Conservation (phyloP, 208 protist species). For the Trypanosoma scelopori region DNA sequence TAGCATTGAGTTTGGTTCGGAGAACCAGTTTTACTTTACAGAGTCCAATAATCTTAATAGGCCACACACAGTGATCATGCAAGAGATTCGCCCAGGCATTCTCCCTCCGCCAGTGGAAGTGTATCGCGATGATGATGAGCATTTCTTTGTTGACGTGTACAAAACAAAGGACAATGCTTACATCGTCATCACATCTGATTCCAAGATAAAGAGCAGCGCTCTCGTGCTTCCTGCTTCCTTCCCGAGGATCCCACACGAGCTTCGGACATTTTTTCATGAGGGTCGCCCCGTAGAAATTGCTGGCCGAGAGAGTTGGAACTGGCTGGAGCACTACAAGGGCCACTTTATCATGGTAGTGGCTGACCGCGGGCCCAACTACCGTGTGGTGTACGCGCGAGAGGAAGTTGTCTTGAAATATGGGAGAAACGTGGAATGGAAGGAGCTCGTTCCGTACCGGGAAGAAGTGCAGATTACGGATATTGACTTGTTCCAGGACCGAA, state of each 20-base stretch:
- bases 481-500: slow-evolving; percentile 79
- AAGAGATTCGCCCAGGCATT: slow-evolving; percentile 87
- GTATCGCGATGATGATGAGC: slow-evolving; percentile 87
- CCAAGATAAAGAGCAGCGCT: slow-evolving; percentile 77
- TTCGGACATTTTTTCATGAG: slow-evolving; percentile 71
- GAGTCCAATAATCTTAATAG: slow-evolving; percentile 89
- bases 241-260: slow-evolving; percentile 66
- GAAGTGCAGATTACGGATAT: slow-evolving; percentile 86
- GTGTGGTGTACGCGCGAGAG: slow-evolving; percentile 78
- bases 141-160: slow-evolving; percentile 88
- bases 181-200: slow-evolving; percentile 87
- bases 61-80: slow-evolving; percentile 86
- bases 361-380: slow-evolving; percentile 80
- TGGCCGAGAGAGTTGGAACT: slow-evolving; percentile 79
- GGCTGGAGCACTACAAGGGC: slow-evolving; percentile 87
- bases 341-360: slow-evolving; percentile 87
- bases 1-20: slow-evolving; percentile 88
- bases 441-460: slow-evolving; percentile 81
- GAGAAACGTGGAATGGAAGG: slow-evolving; percentile 69
- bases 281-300: slow-evolving; percentile 76
- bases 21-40: slow-evolving; percentile 88
- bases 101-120: slow-evolving; percentile 78
- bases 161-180: slow-evolving; percentile 89
- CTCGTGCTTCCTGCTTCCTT: slow-evolving; percentile 82
- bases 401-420: slow-evolving; percentile 78